Evolutionary conservation across 345 rosid species (phyloP), one percentile per base, ranked within the genome.

Genomic region (Bruguiera sexangula): DNA sequence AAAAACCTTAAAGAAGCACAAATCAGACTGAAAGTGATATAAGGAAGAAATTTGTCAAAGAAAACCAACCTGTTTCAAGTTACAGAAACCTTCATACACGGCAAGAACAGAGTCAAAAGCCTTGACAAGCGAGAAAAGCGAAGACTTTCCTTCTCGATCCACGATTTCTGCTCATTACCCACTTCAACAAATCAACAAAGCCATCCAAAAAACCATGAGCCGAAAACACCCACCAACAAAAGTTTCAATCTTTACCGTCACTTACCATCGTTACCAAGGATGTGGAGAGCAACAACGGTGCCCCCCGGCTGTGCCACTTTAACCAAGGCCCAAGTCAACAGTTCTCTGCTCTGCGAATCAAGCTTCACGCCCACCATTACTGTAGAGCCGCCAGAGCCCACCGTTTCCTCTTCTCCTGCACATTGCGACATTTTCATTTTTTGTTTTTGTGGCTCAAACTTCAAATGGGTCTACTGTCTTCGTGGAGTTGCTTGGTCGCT

Each of bases 401-500:
- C 69, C 67, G 51, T 70, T 8, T 78, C 74, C 32, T 64, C 80
- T 66, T 54, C 77, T 43, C 52, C 73, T 43, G 50, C 50, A 27
- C 50, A 68, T n/a, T 79, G 79, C 66, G 81, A 74, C 88, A 88
- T 78, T 65, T 76, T 75, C 85, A 73, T 73, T 37, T 65, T 51
- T 51, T 6, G 27, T 8, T 4, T 18, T 4, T 34, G 8, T 16
- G 46, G 27, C 31, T 56, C 60, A 29, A 18, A 26, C 26, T 57
- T 50, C 34, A 13, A 37, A 3, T 18, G 21, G 15, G 22, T 21
- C 59, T 46, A 32, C 6, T 11, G 63, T 36, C 48, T 37, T 52
- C 11, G 15, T 3, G 9, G 68, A 27, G 46, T 20, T 20, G 21
- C 19, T 62, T 48, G 1, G 18, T 56, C 63, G 76, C 73, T 74